Evolutionary conservation across 2,329 filamentous ascomycete species (phyloP).

Genomic region (Aureobasidium sp.): DNA sequence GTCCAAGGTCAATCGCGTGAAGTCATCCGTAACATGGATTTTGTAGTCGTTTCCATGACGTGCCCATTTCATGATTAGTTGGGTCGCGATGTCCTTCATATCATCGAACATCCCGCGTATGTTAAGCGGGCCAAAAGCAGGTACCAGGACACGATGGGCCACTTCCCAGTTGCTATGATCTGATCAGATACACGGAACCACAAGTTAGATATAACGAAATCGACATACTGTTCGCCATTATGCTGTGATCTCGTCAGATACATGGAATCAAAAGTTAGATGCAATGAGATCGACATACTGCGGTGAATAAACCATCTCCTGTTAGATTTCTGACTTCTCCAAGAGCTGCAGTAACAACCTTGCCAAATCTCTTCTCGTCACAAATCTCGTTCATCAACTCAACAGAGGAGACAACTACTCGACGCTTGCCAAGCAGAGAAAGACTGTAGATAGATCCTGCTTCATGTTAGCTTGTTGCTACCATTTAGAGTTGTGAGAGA

Average conservation of each 20-base stretch:
- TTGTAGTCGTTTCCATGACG: slow-evolving; percentile 41
- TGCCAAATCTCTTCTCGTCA: slow-evolving; percentile 44
- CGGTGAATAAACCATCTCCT: slow-evolving; percentile 32
- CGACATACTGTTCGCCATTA: neutral
- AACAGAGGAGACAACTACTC: slow-evolving; percentile 18
- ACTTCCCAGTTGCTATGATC: slow-evolving; percentile 25
- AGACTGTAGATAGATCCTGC: slow-evolving; percentile 16
- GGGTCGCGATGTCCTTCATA: slow-evolving; percentile 26
- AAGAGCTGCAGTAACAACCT: slow-evolving; percentile 44
- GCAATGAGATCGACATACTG: slow-evolving; percentile 10
- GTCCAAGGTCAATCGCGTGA: slow-evolving; percentile 64
- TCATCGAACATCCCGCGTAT: slow-evolving; percentile 36
- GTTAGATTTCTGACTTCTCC: slow-evolving; percentile 51
- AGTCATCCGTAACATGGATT: slow-evolving; percentile 57
- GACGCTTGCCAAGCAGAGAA: slow-evolving; percentile 13
- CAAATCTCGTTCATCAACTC: slow-evolving; percentile 31
- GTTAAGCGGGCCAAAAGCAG: slow-evolving; percentile 38
- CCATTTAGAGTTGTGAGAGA: neutral
- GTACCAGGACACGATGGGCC: slow-evolving; percentile 36
- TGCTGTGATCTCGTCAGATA: neutral
- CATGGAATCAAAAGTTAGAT: slow-evolving; percentile 21
- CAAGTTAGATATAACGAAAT: slow-evolving; percentile 22
- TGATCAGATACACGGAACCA: slow-evolving; percentile 1
- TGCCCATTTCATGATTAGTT: slow-evolving; percentile 24
- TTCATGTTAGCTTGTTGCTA: neutral